phyloP scores from a whole-genome alignment of 768 basidiomycete species.

The Kwoniella botswanensis region DNA sequence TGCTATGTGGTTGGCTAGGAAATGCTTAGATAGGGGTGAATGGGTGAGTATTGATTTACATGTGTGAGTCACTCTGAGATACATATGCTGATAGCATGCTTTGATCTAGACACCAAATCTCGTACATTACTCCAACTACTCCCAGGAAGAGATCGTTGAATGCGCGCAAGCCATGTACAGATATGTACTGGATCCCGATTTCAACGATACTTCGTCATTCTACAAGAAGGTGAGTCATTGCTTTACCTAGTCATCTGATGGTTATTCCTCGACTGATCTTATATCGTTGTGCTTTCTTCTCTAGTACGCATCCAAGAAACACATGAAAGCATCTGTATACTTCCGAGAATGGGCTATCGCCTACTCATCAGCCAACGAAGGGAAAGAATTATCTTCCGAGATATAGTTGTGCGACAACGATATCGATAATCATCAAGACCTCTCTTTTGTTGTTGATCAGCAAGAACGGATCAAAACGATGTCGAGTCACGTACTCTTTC shows the following conservation, averaged over 20 bases:
- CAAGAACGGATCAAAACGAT: background rate
- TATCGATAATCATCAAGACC: no score
- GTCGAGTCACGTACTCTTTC: background rate
- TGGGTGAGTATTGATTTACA: conserved; percentile 71
- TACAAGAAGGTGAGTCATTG: conserved; percentile 68
- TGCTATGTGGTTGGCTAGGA: conserved; percentile 80
- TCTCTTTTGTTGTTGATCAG: conserved; percentile 5
- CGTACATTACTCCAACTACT: conserved; percentile 84
- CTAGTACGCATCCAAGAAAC: conserved; percentile 73
- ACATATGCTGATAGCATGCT: conserved; percentile 17
- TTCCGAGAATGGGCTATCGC: conserved; percentile 77
- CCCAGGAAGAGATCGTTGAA: conserved; percentile 77
- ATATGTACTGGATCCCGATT: conserved; percentile 67
- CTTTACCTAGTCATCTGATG: background rate
- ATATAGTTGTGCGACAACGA: background rate
- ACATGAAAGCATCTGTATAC: conserved; percentile 82
- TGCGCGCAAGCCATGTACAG: conserved; percentile 85
- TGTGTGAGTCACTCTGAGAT: background rate
- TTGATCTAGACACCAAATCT: conserved; percentile 73
- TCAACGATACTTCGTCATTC: conserved; percentile 72
- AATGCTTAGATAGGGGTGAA: conserved; percentile 75
- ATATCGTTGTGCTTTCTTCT: background rate
- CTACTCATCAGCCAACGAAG: conserved; percentile 12
- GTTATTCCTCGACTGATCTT: no score
- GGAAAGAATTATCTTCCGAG: conserved; percentile 24